phyloP scores from a whole-genome alignment of 1,284 basidiomycete genomes.

The Schizopora paradoxa region DNA sequence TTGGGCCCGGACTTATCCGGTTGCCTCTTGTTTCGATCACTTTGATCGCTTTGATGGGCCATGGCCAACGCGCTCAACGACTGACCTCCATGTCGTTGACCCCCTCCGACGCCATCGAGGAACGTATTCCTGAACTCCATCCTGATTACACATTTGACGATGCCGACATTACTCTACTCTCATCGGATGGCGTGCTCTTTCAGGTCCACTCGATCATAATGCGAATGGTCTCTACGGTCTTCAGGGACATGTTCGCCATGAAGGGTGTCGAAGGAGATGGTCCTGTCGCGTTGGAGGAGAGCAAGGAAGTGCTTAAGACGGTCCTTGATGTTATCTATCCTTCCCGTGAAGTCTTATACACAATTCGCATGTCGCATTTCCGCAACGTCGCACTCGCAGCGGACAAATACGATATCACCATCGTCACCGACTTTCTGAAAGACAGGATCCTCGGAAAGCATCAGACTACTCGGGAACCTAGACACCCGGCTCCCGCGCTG shows the following conservation, averaged over 20 bases:
- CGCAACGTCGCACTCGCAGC: not conserved
- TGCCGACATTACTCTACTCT: constrained; percentile 44
- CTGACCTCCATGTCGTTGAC: too few relatives aligned
- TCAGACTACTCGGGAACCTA: too few relatives aligned
- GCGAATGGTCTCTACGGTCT: constrained; percentile 59
- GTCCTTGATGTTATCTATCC: constrained; percentile 14
- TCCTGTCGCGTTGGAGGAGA: constrained; percentile 10
- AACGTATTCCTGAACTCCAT: too few relatives aligned
- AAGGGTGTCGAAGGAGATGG: constrained; percentile 27
- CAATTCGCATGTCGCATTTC: constrained; percentile 20
- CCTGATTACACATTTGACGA: constrained; percentile 25
- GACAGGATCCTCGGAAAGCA: too few relatives aligned
- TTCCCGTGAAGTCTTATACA: constrained; percentile 34
- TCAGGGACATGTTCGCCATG: constrained; percentile 52
- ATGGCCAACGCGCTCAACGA: too few relatives aligned
- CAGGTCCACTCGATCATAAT: constrained; percentile 52
- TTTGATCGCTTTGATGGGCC: too few relatives aligned
- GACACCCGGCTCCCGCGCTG: too few relatives aligned
- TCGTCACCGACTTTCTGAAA: too few relatives aligned
- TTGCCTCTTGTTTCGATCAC: too few relatives aligned
- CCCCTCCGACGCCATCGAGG: too few relatives aligned
- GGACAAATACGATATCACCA: constrained; percentile 31
- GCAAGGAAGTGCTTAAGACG: not conserved
- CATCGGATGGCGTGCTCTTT: constrained; percentile 44
- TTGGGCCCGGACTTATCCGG: too few relatives aligned